Base-by-base conservation (phyloP, 805 yeast species). In the Wickerhamiella vanderwaltii region DNA sequence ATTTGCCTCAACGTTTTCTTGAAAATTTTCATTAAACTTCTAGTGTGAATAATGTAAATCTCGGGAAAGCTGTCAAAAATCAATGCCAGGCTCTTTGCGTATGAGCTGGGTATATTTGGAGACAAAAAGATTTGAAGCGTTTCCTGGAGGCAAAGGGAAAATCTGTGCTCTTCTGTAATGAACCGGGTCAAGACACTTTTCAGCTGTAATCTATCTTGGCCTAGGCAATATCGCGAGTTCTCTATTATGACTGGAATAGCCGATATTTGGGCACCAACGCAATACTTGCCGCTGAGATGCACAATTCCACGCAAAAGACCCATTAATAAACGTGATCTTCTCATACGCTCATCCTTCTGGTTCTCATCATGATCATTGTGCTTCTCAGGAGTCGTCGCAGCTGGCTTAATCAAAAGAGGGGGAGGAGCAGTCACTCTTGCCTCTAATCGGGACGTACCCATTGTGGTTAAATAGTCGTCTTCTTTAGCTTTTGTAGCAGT, bases 11-110 rank as follows among this genome's bases (percentile, higher is more conserved):
- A 46, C 30, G 50, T 24, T 5, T 35, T 17, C 15, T 47, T 43
- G n/a, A 54, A 43, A 7, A 43, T 36, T 4, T 44, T 46, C 2
- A 48, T 29, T 13, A 48, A 13, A 1, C 39, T 19, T 5, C 50
- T 44, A 2, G 39, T 26, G 39, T 54, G 58, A 6, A 52, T 22
- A 9, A 41, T 34, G 28, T 40, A 44, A 3, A 55, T 33, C 25
- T 49, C 55, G 11, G 56, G 53, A 26, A 54, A 38, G 11, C 45
- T 31, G 23, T 33, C 43, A 39, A 53, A 50, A 7, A 49, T 43
- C 7, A 30, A 33, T 9, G 36, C 23, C 3, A 47, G 44, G 24
- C 46, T 46, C 12, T 33, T 33, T 3, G 47, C 43, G 9, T 32
- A 36, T 20, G 34, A 29, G 11, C 41, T 29, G 20, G 51, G 49